Evolutionary conservation across 2,329 filamentous ascomycete species (phyloP).

Genomic region (Plenodomus tracheiphilus): DNA sequence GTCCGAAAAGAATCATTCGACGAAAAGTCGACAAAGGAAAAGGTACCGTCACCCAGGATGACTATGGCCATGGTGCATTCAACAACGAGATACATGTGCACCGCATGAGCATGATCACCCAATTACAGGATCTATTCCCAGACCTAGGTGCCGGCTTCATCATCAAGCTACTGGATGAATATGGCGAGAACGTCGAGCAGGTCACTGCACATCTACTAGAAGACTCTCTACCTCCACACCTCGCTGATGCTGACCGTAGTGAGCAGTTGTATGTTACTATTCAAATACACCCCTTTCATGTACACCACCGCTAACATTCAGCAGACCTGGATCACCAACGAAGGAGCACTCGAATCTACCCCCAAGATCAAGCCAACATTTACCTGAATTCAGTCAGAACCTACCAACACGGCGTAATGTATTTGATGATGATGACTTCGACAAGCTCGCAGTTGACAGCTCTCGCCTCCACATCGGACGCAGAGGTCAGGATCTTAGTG

Average conservation of each 20-base stretch:
- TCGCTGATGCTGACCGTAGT: constrained; percentile 65
- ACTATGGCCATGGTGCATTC: constrained; percentile 41
- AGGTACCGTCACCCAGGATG: constrained; percentile 44
- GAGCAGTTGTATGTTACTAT: constrained; percentile 59
- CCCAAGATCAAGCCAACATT: constrained; percentile 61
- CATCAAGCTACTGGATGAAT: constrained; percentile 76
- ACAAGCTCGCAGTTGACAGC: constrained; percentile 66
- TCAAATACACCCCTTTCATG: neutral
- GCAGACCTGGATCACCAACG: constrained; percentile 19
- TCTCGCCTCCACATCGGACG: constrained; percentile 80
- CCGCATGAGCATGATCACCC: constrained; percentile 79
- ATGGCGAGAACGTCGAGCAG: constrained; percentile 74
- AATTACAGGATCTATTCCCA: constrained; percentile 93
- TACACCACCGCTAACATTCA: constrained; percentile 13
- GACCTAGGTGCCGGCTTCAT: constrained; percentile 84
- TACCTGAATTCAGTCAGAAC: neutral
- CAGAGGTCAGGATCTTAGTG: constrained; percentile 62
- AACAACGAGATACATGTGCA: constrained; percentile 69
- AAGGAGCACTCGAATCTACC: constrained; percentile 49
- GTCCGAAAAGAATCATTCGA: constrained; percentile 56
- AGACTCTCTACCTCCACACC: constrained; percentile 70
- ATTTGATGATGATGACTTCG: constrained; percentile 76
- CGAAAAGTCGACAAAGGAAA: constrained; percentile 70
- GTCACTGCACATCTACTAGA: constrained; percentile 83
- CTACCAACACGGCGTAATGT: constrained; percentile 68